Evolutionary conservation across 1,284 basidiomycete species (phyloP), one percentile per base, ranked within the genome.

Genomic region (Takashimella tepidaria): DNA sequence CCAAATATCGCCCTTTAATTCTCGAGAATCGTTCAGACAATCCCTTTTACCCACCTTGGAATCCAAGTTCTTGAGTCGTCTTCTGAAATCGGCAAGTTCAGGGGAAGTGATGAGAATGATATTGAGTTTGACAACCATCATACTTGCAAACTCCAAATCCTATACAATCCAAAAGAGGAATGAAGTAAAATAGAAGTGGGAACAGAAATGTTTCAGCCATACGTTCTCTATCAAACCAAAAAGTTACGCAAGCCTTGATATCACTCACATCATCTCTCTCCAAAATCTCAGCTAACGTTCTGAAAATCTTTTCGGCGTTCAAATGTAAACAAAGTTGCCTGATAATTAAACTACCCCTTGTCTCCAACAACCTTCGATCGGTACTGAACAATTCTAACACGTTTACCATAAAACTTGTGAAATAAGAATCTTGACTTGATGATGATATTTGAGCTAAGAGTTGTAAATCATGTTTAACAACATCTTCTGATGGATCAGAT

Each of bases 81-180:
- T 88, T 54, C 96, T 82, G 76, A 98, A 97, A 60, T 98, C 95
- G 4, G 86, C 83, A 4, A 99, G 79, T 72, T 99, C 95, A 0
- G 92, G 92, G 5, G 92, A 93, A 2, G 95, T 98, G 62, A 97
- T 93, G 55, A 99, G 80, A 64, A 98, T 98, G 72, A 96, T 85
- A 69, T 92, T 97, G 48, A 99, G 79, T 74, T 98, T 98, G 77
- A 97, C 91, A 5, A 98, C 91, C 77, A 98, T 98, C 61, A 91
- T 88, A 67, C 90, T 90, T 1, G 93, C 92, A 72, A 98, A 98
- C 71, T 98, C 95, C 47, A 98, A 81, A 71, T 98, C 95, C 86
- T 92, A 56, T 3, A 48, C 24, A 45, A 51, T 49, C 59, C 55
- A 51, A 54, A 37, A 16, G 1, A 2, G 12, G 19, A 37, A 20